Evolutionary conservation across 305 asterid species (phyloP).

Genomic region (Ilex paraguariensis): DNA sequence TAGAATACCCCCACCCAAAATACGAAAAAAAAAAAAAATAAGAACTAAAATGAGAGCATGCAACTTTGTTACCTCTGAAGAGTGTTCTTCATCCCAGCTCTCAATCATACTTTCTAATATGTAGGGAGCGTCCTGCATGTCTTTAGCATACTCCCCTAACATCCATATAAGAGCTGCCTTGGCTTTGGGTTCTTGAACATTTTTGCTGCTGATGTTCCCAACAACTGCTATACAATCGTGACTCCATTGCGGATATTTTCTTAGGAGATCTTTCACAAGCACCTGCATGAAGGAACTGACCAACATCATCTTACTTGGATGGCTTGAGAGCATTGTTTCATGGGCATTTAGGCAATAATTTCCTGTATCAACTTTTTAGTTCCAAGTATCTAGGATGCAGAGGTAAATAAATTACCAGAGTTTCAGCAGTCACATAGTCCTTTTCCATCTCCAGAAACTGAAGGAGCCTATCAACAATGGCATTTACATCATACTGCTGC

Average conservation of each 20-base stretch:
- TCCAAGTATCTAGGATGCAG: not conserved
- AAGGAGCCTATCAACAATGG: conserved; percentile 97
- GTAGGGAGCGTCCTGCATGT: conserved; percentile 98
- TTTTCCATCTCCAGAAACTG: conserved; percentile 99
- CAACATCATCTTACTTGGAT: not conserved
- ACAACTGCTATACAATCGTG: conserved; percentile 99
- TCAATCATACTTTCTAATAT: conserved; percentile 77
- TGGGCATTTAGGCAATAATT: not conserved
- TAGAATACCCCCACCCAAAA: too few species aligned
- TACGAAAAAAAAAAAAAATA: too few species aligned
- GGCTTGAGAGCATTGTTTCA: not conserved
- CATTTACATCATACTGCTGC: conserved; percentile 99
- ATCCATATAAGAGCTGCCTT: conserved; percentile 99
- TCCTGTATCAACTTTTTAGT: not conserved
- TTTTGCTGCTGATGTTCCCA: conserved; percentile 97
- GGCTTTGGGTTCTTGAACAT: conserved; percentile 95
- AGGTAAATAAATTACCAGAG: conserved; percentile 54
- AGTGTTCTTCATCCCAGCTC: conserved; percentile 96
- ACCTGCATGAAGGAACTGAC: conserved; percentile 47
- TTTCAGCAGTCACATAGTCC: conserved; percentile 98
- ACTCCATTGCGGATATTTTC: conserved; percentile 99
- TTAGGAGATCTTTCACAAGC: conserved; percentile 96
- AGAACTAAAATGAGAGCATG: not conserved
- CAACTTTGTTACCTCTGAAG: conserved; percentile 69
- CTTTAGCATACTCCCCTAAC: conserved; percentile 98